Base-by-base conservation (phyloP, 2,329 filamentous ascomycete genomes). In the Rachicladosporium sp. region DNA sequence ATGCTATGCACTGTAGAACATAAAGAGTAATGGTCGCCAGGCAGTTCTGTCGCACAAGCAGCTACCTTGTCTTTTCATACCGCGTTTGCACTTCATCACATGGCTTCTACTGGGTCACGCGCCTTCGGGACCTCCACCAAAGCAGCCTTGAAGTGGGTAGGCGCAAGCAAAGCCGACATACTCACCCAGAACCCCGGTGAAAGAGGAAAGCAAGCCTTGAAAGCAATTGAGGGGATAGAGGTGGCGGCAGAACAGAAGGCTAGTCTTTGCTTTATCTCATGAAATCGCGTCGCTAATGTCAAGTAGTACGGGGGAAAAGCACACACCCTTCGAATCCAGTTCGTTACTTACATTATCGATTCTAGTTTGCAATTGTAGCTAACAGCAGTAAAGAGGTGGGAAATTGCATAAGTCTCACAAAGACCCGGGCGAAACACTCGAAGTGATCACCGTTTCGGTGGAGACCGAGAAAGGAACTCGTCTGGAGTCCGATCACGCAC, bases 101-200 rank as follows among this genome's bases (percentile, higher is more conserved):
- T 27, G 23, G 23, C 31, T 8, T 10, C 31, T 11, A 12, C 31
- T 15, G 11, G 13, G 31, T 15, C 13, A 11, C 31, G 11, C 31
- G 31, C 13, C 31, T 12, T 12, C 31, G 13, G 37, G 12, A n/a
- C 33, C 29, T 13, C 29, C n/a, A 32, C 29, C 19, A 39, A 35
- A 27, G 34, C 27, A 32, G 37, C 37, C 29, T 35, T 39, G 23
- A 30, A 11, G 19, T 39, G 37, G 37, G 37, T 32, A 13, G 37
- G 37, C 31, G 37, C 37, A 27, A 39, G 31, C 21, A 35, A 35
- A 32, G 29, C 29, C 31, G 37, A 39, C 31, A 33, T 39, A 12
- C n/a, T 39, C 37, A 30, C 9, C 15, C 37, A 39, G 37, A 33
- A 39, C 37, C 37, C 37, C 32, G 37, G 37, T 27, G 23, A 27